Evolutionary conservation across 371 early-diverging fungal species (phyloP).

Genomic region (Mucor indicus): DNA sequence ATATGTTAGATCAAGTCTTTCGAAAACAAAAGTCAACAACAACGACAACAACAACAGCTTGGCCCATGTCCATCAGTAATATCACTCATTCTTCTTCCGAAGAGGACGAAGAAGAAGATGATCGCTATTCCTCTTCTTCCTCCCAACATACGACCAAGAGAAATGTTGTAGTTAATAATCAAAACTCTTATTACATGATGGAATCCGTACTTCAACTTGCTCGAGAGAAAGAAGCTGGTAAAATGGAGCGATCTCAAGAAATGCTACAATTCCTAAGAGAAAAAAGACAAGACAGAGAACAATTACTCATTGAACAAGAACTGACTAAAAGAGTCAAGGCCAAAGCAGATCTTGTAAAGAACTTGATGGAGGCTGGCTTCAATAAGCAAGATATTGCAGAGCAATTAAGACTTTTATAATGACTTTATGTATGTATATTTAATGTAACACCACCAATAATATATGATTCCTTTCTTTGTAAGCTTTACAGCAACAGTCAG

Average conservation of each 20-base stretch:
- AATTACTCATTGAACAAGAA: constrained; percentile 42
- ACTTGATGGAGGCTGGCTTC: constrained; percentile 42
- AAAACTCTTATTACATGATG: constrained; percentile 22
- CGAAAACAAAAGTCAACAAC: too few species aligned
- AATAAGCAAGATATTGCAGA: constrained; percentile 42
- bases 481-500: too few species aligned
- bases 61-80: constrained; percentile 48
- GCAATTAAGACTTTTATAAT: constrained; percentile 30
- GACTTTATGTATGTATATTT: too few species aligned
- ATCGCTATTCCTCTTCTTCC: constrained; percentile 1
- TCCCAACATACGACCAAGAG: constrained; percentile 1
- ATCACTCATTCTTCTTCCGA: constrained; percentile 31
- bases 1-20: constrained; percentile 27
- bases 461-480: too few species aligned
- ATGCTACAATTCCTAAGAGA: constrained; percentile 42
- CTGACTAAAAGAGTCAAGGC: constrained; percentile 39
- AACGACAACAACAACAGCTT: constrained; percentile 8
- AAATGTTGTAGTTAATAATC: not conserved
- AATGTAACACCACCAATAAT: too few species aligned
- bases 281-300: constrained; percentile 39
- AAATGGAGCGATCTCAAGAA: constrained; percentile 42
- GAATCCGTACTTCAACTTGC: constrained; percentile 36
- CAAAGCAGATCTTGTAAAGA: constrained; percentile 43
- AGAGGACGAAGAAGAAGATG: constrained; percentile 23
- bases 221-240: constrained; percentile 41